These are phyloP conservation scores for Hymenoscyphus salicellus DNA, from an alignment of 2,329 filamentous ascomycete genomes.

Conservation along the genomic window DNA sequence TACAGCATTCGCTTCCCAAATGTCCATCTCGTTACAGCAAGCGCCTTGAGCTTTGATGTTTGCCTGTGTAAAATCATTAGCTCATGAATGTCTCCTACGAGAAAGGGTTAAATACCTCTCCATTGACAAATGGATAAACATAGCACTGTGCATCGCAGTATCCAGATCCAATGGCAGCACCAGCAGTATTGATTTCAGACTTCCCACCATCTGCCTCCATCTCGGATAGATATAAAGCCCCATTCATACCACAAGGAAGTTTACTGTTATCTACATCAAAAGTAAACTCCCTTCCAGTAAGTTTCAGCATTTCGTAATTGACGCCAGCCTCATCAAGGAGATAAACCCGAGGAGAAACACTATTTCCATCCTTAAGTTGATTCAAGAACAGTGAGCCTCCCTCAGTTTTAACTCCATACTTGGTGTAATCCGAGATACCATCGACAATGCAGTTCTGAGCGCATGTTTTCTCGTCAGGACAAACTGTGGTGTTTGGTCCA, in stretches of 20 bases:
- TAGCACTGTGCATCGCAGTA: slow-evolving; percentile 62
- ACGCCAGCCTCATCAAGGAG: slow-evolving; percentile 42
- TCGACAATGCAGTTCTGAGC: slow-evolving; percentile 54
- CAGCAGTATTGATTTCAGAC: slow-evolving; percentile 51
- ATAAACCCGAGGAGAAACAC: slow-evolving; percentile 44
- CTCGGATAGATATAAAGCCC: slow-evolving; percentile 63
- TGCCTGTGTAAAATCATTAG: slow-evolving; percentile 35
- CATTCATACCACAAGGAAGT: slow-evolving; percentile 67
- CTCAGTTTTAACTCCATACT: slow-evolving; percentile 41
- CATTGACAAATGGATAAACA: slow-evolving; percentile 48
- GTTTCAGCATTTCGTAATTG: slow-evolving; percentile 59
- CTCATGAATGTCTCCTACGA: not conserved
- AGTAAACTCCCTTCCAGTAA: slow-evolving; percentile 50
- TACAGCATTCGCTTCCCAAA: slow-evolving; percentile 59
- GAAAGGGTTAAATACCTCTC: slow-evolving; percentile 37
- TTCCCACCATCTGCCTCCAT: slow-evolving; percentile 61
- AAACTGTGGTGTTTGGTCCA: slow-evolving; percentile 43
- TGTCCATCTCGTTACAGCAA: slow-evolving; percentile 66
- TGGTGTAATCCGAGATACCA: slow-evolving; percentile 48
- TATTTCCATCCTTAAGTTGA: slow-evolving; percentile 16
- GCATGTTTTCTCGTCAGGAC: slow-evolving; percentile 49
- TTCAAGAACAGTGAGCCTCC: slow-evolving; percentile 40
- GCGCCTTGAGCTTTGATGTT: slow-evolving; percentile 51
- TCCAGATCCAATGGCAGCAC: slow-evolving; percentile 59
- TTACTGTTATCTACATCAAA: slow-evolving; percentile 69